These are phyloP conservation scores for Endocladia muricata DNA, from an alignment of 31 red algal species.

Conservation along the genomic window DNA sequence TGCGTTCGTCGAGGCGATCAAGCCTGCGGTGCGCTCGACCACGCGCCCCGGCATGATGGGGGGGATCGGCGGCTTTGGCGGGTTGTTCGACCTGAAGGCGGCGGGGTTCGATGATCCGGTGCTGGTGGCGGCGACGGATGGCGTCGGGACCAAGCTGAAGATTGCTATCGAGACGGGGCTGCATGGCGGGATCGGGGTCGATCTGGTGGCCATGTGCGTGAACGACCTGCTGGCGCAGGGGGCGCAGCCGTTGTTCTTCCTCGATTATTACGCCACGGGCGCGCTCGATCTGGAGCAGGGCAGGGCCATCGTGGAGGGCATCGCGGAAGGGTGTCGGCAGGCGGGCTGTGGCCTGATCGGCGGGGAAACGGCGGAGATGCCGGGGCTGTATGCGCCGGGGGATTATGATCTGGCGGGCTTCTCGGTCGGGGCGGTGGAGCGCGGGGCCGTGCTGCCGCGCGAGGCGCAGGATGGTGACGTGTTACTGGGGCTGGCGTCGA, in stretches of 20 bases:
- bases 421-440: constrained; percentile 73
- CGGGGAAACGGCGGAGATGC: constrained; percentile 87
- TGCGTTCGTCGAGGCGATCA: not conserved
- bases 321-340: constrained; percentile 67
- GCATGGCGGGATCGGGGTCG: constrained; percentile 66
- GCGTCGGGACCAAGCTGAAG: constrained; percentile 88
- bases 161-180: constrained; percentile 58
- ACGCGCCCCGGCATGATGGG: not conserved
- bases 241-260: constrained; percentile 92
- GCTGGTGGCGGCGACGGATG: constrained; percentile 83
- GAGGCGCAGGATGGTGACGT: constrained; percentile 44
- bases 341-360: constrained; percentile 74
- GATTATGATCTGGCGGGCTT: constrained; percentile 86
- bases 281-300: constrained; percentile 34
- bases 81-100: constrained; percentile 79
- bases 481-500: constrained; percentile 79
- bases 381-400: constrained; percentile 76
- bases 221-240: constrained; percentile 93
- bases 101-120: constrained; percentile 72
- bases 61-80: constrained; percentile 72
- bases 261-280: constrained; percentile 93
- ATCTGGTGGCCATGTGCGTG: constrained; percentile 96
- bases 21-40: not conserved
- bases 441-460: constrained; percentile 59
- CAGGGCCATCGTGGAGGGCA: constrained; percentile 56